phyloP scores from a whole-genome alignment of 2,329 filamentous ascomycete genomes.

The Ophiostoma himal-ulmi region DNA sequence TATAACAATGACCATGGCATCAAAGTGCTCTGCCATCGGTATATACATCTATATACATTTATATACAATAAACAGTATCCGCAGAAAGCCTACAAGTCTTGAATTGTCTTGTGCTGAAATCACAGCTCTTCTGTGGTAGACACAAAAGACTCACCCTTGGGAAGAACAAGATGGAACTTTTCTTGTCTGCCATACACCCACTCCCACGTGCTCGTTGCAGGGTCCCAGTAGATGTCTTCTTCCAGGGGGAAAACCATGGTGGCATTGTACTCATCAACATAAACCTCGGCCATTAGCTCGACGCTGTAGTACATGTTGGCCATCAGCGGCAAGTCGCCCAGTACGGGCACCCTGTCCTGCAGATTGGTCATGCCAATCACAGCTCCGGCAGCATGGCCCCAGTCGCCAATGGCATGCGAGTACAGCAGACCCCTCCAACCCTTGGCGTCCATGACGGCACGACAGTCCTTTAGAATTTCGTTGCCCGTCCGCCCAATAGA shows the following conservation, averaged over 20 bases:
- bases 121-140: constrained; percentile 11
- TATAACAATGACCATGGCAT: not conserved
- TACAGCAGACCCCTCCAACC: constrained; percentile 45
- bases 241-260: constrained; percentile 45
- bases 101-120: not conserved
- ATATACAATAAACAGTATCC: not conserved
- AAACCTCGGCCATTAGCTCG: constrained; percentile 45
- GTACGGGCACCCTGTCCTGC: constrained; percentile 42
- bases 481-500: constrained; percentile 41
- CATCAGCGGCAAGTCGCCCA: constrained; percentile 43
- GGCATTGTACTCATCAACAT: constrained; percentile 40
- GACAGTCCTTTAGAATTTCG: constrained; percentile 38
- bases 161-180: constrained; percentile 34
- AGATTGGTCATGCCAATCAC: constrained; percentile 48
- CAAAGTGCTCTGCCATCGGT: not conserved
- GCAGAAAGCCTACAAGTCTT: not conserved
- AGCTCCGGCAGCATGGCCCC: constrained; percentile 45
- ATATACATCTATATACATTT: not conserved
- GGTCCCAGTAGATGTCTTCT: constrained; percentile 46
- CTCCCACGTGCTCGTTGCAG: constrained; percentile 37
- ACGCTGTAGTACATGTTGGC: constrained; percentile 46
- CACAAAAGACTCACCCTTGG: not conserved
- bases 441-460: constrained; percentile 39
- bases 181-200: constrained; percentile 47
- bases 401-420: constrained; percentile 46